These are phyloP conservation scores for Capsicum chinense DNA, from an alignment of 257 asterid species.

Conservation along the genomic window DNA sequence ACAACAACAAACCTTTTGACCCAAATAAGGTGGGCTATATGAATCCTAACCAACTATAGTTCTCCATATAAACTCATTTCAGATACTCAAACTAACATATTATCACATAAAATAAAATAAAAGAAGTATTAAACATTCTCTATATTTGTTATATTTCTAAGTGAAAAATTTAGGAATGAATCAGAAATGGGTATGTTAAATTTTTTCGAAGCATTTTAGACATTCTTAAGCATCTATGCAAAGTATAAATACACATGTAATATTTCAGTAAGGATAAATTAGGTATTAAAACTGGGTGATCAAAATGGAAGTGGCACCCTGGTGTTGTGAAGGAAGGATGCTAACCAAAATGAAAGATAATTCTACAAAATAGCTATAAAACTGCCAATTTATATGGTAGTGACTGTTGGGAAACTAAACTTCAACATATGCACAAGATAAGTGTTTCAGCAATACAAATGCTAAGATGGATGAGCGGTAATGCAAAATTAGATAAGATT, in stretches of 20 bases:
- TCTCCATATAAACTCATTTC: slow-evolving; percentile 2
- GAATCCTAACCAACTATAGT: neutral
- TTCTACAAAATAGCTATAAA: neutral
- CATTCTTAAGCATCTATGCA: neutral
- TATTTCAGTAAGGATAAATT: neutral
- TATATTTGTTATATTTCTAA: neutral
- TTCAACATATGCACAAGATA: neutral
- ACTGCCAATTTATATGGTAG: neutral
- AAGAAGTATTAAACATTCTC: neutral
- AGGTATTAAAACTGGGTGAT: neutral
- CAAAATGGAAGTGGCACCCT: neutral
- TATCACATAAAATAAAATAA: neutral
- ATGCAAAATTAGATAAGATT: neutral
- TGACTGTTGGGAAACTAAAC: neutral
- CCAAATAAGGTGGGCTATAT: neutral
- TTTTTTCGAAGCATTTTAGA: neutral
- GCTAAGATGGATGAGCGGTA: neutral
- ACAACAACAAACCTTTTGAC: neutral
- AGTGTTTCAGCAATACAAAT: neutral
- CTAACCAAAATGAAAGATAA: neutral
- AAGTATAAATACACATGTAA: slow-evolving; percentile 8
- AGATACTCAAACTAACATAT: neutral
- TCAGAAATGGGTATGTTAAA: neutral
- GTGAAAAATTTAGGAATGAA: neutral
- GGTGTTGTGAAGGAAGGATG: slow-evolving; percentile 6